A percentile compares a stretch with the other conserved stretches of the same genome.
phyloP scores from a whole-genome alignment of 2,329 filamentous ascomycete species.

The Ceratocystis papillata region DNA sequence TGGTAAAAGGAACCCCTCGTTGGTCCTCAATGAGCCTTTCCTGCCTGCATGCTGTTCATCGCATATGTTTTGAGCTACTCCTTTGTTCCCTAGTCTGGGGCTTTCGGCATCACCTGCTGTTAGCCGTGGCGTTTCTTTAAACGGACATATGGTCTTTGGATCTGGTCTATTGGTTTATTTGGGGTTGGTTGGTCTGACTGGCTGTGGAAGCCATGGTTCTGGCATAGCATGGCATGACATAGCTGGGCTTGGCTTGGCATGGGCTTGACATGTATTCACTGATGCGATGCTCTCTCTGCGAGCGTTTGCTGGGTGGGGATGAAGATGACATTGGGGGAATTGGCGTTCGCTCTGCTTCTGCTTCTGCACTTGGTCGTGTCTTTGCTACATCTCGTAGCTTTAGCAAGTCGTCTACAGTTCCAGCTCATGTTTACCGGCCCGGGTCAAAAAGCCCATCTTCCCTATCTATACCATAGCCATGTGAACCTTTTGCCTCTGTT shows the following conservation, averaged over 20 bases:
- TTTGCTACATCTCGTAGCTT: constrained; percentile 4
- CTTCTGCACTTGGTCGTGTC: constrained; percentile 10
- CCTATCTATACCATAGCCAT: constrained; percentile 24
- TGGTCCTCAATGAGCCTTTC: not conserved
- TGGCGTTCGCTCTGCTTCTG: constrained; percentile 16
- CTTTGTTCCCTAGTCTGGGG: not conserved
- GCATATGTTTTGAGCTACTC: not conserved
- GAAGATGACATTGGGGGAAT: constrained; percentile 7
- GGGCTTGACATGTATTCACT: constrained; percentile 16
- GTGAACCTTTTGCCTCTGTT: constrained; percentile 19
- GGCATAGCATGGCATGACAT: constrained; percentile 9
- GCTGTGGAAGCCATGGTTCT: constrained; percentile 6
- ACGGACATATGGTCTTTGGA: not conserved
- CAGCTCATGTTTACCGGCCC: constrained; percentile 17
- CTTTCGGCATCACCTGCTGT: not conserved
- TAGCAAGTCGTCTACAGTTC: not conserved
- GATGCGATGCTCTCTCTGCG: constrained; percentile 5
- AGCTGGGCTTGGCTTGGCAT: not conserved
- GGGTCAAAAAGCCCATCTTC: constrained; percentile 18
- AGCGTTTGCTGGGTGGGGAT: constrained; percentile 10
- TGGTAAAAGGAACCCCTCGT: not conserved
- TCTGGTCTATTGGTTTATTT: constrained; percentile 10
- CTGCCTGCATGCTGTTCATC: not conserved
- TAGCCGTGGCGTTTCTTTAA: not conserved
- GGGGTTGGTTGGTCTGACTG: constrained; percentile 15